These are phyloP conservation scores for Abrus pulchellus DNA, from an alignment of 306 rosid genomes.

Conservation along the genomic window DNA sequence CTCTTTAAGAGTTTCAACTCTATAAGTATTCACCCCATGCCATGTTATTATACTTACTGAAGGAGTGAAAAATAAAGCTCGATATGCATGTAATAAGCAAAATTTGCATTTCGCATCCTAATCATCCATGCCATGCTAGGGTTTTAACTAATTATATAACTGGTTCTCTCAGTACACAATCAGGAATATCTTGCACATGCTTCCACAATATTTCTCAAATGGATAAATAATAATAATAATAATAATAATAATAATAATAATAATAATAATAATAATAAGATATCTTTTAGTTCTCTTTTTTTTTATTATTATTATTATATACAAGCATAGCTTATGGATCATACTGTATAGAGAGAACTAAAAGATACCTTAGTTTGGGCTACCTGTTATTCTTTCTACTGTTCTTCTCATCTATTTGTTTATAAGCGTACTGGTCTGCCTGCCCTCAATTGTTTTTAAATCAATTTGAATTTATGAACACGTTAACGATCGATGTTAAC, in stretches of 20 bases:
- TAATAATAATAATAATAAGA: background rate
- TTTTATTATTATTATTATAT: background rate
- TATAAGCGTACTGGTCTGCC: background rate
- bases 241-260: background rate
- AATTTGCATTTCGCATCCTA: too few species aligned
- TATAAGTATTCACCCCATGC: too few species aligned
- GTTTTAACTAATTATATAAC: too few species aligned
- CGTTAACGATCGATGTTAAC: too few species aligned
- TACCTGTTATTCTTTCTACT: background rate
- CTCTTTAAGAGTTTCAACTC: too few species aligned
- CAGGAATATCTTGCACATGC: background rate
- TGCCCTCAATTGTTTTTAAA: background rate
- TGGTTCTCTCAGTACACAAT: background rate
- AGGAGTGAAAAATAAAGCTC: too few species aligned
- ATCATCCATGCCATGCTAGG: too few species aligned
- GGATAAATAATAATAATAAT: background rate
- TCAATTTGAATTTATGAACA: too few species aligned
- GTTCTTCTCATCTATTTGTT: background rate
- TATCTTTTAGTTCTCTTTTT: too few species aligned
- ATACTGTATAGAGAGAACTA: background rate
- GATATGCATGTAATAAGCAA: too few species aligned
- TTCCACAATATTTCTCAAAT: background rate
- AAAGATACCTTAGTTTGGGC: background rate
- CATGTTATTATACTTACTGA: too few species aligned
- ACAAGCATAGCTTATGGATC: conserved; percentile 4